phyloP scores from a whole-genome alignment of 805 yeast species.

The Starmerella ratchasimensis region DNA sequence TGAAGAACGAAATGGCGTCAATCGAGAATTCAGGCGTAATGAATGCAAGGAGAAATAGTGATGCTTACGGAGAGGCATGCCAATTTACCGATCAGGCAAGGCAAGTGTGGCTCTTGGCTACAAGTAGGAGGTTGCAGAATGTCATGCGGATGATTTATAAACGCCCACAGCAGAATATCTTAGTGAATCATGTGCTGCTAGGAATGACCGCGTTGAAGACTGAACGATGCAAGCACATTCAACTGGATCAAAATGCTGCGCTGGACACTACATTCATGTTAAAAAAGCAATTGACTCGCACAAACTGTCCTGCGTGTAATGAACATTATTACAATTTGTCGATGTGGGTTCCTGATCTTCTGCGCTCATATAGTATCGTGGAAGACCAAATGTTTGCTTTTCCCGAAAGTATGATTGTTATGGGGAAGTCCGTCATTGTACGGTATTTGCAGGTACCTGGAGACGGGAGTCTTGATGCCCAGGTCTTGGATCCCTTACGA shows the following conservation, averaged over 20 bases:
- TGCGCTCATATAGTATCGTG: conserved; percentile 1
- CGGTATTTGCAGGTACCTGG: no score
- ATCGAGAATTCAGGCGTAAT: no score
- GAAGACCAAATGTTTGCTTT: conserved; percentile 2
- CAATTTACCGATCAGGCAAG: no score
- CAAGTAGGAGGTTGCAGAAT: background rate
- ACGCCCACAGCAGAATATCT: conserved; percentile 3
- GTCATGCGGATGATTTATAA: conserved; percentile 6
- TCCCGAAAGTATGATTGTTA: background rate
- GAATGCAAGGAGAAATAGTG: background rate
- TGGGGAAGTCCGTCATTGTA: background rate
- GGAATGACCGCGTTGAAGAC: conserved; percentile 10
- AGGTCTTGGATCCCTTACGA: no score
- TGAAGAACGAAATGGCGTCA: no score
- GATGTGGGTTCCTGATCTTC: background rate
- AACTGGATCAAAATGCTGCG: background rate
- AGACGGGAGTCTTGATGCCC: no score
- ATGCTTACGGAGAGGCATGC: background rate
- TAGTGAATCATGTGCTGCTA: conserved; percentile 3
- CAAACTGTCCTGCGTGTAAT: conserved; percentile 1
- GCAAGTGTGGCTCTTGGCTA: no score
- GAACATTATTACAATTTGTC: background rate
- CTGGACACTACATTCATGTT: background rate
- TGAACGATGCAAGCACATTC: conserved; percentile 1
- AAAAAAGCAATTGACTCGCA: background rate